phyloP scores from a whole-genome alignment of 2,329 filamentous ascomycete species.

The Neodidymelliopsis sp. region DNA sequence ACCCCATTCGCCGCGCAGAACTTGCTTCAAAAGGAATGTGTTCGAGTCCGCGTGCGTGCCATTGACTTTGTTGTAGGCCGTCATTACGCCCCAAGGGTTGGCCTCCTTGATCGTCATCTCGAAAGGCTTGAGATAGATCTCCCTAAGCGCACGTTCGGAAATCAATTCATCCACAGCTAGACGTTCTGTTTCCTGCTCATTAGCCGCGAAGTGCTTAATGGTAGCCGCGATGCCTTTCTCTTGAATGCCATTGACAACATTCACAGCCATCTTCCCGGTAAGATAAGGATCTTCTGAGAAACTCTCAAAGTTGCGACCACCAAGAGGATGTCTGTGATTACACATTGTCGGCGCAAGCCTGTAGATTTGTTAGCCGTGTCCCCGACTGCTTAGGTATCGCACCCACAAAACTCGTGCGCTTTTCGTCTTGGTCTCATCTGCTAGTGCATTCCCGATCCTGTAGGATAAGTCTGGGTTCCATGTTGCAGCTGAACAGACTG shows the following conservation, averaged over 20 bases:
- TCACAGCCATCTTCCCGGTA: conserved; percentile 71
- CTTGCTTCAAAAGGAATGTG: conserved; percentile 68
- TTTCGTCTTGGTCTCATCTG: conserved; percentile 73
- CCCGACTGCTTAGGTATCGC: background rate
- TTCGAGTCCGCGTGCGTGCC: conserved; percentile 73
- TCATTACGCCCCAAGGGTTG: conserved; percentile 74
- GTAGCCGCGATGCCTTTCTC: conserved; percentile 71
- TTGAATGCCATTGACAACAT: conserved; percentile 68
- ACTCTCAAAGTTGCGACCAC: conserved; percentile 80
- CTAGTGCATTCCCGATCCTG: conserved; percentile 69
- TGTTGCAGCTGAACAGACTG: conserved; percentile 71
- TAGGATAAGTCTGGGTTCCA: conserved; percentile 71
- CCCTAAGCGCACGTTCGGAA: conserved; percentile 65
- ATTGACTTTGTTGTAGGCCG: conserved; percentile 77
- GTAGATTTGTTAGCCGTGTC: background rate
- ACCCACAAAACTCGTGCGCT: conserved; percentile 70
- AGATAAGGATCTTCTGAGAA: conserved; percentile 74
- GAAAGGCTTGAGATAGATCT: conserved; percentile 65
- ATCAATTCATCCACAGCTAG: conserved; percentile 58
- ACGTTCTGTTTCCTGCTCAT: conserved; percentile 75
- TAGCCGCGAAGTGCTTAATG: conserved; percentile 77
- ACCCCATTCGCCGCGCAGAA: conserved; percentile 75
- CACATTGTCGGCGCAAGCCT: conserved; percentile 77
- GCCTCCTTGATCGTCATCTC: conserved; percentile 76
- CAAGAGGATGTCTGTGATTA: conserved; percentile 80